Conservation (phyloP, 768 basidiomycete genomes). For the Mycena venus region DNA sequence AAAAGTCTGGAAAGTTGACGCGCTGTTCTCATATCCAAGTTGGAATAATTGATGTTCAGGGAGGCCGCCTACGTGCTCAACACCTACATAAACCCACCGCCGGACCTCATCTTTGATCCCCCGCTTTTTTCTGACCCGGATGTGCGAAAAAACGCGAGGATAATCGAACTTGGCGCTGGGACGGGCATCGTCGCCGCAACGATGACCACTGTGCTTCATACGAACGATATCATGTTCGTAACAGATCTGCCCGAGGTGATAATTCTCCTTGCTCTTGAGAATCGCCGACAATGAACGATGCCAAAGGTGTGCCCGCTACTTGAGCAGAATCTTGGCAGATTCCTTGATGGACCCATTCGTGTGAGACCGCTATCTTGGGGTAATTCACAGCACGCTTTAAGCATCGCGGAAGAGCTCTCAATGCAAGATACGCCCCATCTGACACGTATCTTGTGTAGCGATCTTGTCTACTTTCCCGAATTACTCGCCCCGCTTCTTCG, state of each 20-base stretch:
- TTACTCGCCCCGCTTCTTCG: constrained; percentile 83
- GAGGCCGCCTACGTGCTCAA: constrained; percentile 78
- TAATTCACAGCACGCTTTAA: constrained; percentile 54
- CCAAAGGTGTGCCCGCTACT: constrained; percentile 62
- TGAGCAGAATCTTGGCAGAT: constrained; percentile 49
- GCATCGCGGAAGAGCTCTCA: constrained; percentile 56
- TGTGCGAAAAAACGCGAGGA: constrained; percentile 38
- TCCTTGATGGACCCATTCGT: constrained; percentile 40
- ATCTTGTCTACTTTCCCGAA: constrained; percentile 91
- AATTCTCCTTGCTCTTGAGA: neutral
- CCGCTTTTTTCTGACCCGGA: constrained; percentile 50
- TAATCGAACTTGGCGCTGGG: constrained; percentile 88
- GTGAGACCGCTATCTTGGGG: constrained; percentile 84
- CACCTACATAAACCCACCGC: constrained; percentile 62
- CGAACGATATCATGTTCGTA: constrained; percentile 63
- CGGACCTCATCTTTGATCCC: constrained; percentile 65
- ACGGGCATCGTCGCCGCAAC: constrained; percentile 70
- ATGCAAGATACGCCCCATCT: constrained; percentile 36
- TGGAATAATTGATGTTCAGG: constrained; percentile 56
- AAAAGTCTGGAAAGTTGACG: constrained; percentile 76
- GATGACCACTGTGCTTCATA: constrained; percentile 49
- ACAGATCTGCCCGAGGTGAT: constrained; percentile 87
- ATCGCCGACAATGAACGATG: neutral
- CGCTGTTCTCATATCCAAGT: neutral
- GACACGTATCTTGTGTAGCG: constrained; percentile 86